phyloP scores from a whole-genome alignment of 1,284 basidiomycete species.

The Lignosus rhinocerotis region DNA sequence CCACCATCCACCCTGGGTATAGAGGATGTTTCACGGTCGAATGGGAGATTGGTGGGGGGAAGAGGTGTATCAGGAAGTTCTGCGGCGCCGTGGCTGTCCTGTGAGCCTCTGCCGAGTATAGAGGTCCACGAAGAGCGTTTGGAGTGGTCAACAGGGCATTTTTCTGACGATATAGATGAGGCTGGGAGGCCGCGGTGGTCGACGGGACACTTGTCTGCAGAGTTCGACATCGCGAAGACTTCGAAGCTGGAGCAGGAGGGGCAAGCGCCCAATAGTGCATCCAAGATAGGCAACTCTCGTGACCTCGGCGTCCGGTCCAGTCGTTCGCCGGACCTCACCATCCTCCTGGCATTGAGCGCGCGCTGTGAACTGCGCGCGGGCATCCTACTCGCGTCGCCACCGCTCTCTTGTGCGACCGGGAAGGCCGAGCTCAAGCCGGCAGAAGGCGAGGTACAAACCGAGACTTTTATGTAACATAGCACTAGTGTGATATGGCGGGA shows the following conservation, averaged over 20 bases:
- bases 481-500: too few relatives aligned
- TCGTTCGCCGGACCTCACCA: too few relatives aligned
- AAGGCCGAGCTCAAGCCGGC: neutral
- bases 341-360: neutral
- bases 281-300: neutral
- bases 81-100: conserved; percentile 20
- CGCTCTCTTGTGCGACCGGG: neutral
- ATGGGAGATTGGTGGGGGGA: conserved; percentile 46
- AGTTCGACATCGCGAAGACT: conserved; percentile 14
- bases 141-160: conserved; percentile 61
- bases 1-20: conserved; percentile 76
- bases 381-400: neutral
- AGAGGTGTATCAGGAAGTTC: conserved; percentile 26
- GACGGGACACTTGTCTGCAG: conserved; percentile 65
- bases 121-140: conserved; percentile 52
- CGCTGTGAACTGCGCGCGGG: too few relatives aligned
- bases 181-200: conserved; percentile 35
- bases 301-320: neutral
- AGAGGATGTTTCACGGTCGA: conserved; percentile 80
- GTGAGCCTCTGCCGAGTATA: conserved; percentile 36
- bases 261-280: neutral
- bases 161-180: conserved; percentile 30
- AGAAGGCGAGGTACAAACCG: too few relatives aligned
- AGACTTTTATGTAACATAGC: too few relatives aligned
- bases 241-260: neutral